Percentiles rank a stretch among this genome's conserved stretches.
Conservation (phyloP, 2,329 filamentous ascomycete genomes). For the Domatiomyces globalis region DNA sequence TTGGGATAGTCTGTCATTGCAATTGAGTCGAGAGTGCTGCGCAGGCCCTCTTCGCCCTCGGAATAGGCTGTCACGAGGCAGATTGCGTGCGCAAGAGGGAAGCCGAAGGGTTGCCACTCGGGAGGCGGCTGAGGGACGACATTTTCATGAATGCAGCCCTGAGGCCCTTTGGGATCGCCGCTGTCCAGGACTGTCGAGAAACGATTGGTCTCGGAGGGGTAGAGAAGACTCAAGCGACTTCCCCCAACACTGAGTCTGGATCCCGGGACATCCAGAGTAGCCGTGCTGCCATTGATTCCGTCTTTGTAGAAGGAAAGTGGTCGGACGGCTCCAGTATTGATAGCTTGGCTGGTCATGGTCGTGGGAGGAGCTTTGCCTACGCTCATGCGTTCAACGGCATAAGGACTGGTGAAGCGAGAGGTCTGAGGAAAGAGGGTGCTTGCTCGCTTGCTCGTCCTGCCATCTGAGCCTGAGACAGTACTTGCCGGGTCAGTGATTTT, state of each 20-base stretch:
- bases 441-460: conserved; percentile 62
- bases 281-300: conserved; percentile 41
- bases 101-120: conserved; percentile 96
- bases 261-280: conserved; percentile 36
- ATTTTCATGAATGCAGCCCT: conserved; percentile 89
- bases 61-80: conserved; percentile 95
- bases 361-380: conserved; percentile 50
- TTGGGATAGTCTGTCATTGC: conserved; percentile 98
- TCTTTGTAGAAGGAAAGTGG: conserved; percentile 50
- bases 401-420: conserved; percentile 84
- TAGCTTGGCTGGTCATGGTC: conserved; percentile 87
- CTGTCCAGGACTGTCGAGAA: conserved; percentile 43
- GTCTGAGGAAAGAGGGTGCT: conserved; percentile 83
- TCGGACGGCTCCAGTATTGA: conserved; percentile 56
- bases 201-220: conserved; percentile 37
- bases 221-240: conserved; percentile 46
- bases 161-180: conserved; percentile 62
- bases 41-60: conserved; percentile 81
- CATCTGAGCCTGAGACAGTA: conserved; percentile 47
- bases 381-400: conserved; percentile 54
- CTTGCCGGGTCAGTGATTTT: conserved; percentile 63
- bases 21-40: conserved; percentile 88
- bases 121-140: conserved; percentile 92
- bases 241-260: conserved; percentile 27
- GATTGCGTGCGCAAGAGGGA: conserved; percentile 81